A percentile compares a stretch with the other conserved stretches of the same genome.
These are phyloP conservation scores for Arabidopsis lyrata DNA, from an alignment of 441 rosid species.

Conservation along the genomic window DNA sequence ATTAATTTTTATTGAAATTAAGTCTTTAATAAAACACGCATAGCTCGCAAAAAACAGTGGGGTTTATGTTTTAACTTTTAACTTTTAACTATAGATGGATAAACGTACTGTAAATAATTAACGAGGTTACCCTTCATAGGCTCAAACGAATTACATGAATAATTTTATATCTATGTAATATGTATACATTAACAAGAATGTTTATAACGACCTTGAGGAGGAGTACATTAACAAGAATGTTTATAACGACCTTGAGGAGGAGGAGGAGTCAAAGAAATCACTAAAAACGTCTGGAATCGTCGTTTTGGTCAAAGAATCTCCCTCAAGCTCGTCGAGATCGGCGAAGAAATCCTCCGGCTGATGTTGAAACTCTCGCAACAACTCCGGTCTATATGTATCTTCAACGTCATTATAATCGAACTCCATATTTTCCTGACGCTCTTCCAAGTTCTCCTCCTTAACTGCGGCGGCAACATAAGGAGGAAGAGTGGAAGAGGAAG, in stretches of 20 bases:
- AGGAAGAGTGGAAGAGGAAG: conserved; percentile 36
- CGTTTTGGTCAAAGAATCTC: conserved; percentile 67
- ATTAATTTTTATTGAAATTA: too few species aligned
- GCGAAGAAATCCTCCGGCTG: conserved; percentile 72
- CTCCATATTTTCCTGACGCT: conserved; percentile 44
- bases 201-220: conserved; percentile 41
- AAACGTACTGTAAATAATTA: not conserved
- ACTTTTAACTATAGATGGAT: conserved; percentile 11
- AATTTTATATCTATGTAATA: not conserved
- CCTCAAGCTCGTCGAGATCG: conserved; percentile 73
- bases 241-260: too few species aligned
- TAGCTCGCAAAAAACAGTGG: conserved; percentile 1
- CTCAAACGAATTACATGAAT: conserved; percentile 10
- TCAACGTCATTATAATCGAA: conserved; percentile 41
- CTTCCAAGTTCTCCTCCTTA: conserved; percentile 55
- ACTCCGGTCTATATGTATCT: conserved; percentile 58
- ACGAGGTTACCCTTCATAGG: conserved; percentile 4
- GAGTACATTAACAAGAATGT: too few species aligned
- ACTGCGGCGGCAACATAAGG: conserved; percentile 34
- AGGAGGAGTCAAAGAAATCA: too few species aligned
- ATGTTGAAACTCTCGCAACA: conserved; percentile 35
- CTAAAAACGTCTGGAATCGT: too few species aligned
- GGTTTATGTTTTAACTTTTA: not conserved
- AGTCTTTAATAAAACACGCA: not conserved
- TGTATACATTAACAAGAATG: conserved; percentile 14